phyloP scores from a whole-genome alignment of 1,284 basidiomycete genomes.

The Ustilago bromivora region DNA sequence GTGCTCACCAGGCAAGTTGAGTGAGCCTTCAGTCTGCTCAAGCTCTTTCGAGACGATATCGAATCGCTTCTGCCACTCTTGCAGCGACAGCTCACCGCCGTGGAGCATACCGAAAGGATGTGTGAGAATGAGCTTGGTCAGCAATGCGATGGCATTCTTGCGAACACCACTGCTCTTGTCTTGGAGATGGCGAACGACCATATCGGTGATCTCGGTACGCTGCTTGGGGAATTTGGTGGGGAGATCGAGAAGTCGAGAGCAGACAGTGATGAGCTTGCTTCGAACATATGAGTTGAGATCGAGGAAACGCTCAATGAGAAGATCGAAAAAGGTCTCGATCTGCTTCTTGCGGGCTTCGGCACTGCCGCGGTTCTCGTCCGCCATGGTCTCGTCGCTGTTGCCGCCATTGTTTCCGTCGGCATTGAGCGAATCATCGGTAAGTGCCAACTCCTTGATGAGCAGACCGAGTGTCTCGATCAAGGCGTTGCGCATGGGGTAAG shows the following conservation, averaged over 20 bases:
- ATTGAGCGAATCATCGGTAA: conserved; percentile 58
- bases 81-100: conserved; percentile 82
- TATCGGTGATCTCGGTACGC: conserved; percentile 80
- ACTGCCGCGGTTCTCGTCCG: conserved; percentile 54
- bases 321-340: conserved; percentile 83
- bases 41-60: conserved; percentile 74
- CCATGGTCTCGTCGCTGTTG: conserved; percentile 22
- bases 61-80: conserved; percentile 80
- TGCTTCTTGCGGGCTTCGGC: conserved; percentile 80
- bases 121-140: conserved; percentile 83
- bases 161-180: conserved; percentile 91
- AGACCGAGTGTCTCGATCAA: conserved; percentile 68
- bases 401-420: conserved; percentile 21
- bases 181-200: conserved; percentile 83
- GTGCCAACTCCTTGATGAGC: conserved; percentile 70
- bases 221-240: conserved; percentile 88
- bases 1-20: conserved; percentile 60
- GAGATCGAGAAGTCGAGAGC: conserved; percentile 78
- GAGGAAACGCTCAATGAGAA: conserved; percentile 86
- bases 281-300: conserved; percentile 93
- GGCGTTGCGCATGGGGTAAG: conserved; percentile 88
- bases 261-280: conserved; percentile 83
- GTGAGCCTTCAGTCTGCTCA: conserved; percentile 68
- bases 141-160: conserved; percentile 82
- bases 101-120: conserved; percentile 90